These are phyloP conservation scores for Trichoderma orchidacearum DNA, from an alignment of 495 filamentous ascomycete genomes.

Conservation along the genomic window DNA sequence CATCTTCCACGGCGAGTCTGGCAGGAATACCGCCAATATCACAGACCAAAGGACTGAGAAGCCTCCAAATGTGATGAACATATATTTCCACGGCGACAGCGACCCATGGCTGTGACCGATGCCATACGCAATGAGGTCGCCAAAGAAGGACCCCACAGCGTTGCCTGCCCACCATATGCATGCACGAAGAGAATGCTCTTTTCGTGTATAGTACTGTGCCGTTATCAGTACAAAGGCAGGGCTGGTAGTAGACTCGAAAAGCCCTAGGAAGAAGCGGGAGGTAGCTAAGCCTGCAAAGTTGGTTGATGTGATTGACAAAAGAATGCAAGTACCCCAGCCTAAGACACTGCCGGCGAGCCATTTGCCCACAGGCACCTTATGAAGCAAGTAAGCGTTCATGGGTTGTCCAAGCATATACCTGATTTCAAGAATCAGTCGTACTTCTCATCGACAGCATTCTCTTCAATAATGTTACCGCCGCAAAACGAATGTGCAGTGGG, in stretches of 20 bases:
- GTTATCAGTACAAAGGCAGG: slow-evolving; percentile 7
- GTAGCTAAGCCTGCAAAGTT: slow-evolving; percentile 7
- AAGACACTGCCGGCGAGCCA: slow-evolving; percentile 7
- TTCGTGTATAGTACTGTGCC: not conserved
- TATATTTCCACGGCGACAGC: not conserved
- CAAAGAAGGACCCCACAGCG: not conserved
- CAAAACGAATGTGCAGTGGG: not conserved
- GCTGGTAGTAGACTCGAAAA: not conserved
- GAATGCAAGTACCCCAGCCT: slow-evolving; percentile 1
- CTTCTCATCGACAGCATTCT: not conserved
- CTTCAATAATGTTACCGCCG: no score
- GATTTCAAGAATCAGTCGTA: not conserved
- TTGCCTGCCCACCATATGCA: not conserved
- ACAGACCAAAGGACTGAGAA: not conserved
- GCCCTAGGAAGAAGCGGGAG: slow-evolving; percentile 5
- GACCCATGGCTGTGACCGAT: not conserved
- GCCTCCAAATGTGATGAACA: not conserved
- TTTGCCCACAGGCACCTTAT: not conserved
- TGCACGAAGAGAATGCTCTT: not conserved
- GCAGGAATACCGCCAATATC: not conserved
- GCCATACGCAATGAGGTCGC: not conserved
- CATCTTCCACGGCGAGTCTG: not conserved
- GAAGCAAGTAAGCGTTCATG: not conserved
- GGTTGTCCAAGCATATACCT: not conserved
- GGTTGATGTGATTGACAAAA: not conserved